Base-by-base conservation (phyloP, 208 protist species). In the Wallacemonas collosoma region DNA sequence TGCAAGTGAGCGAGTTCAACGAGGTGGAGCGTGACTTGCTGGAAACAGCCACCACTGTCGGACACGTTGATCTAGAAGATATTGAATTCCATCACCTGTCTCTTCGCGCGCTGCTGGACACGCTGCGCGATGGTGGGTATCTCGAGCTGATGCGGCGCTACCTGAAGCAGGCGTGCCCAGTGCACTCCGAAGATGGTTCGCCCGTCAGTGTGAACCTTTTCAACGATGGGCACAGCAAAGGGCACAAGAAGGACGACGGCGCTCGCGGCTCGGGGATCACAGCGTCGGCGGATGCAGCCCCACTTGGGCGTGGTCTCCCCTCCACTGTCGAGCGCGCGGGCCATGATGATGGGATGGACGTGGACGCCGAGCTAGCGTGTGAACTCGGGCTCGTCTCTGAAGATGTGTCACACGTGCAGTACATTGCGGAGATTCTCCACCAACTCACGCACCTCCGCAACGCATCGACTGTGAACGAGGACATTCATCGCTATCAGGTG, bases 391-490 rank as follows among this genome's bases (percentile, higher is more conserved):
- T 87, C n/a, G 43, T 89, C 1, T 72, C 83, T 44, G 79, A 82
- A 36, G 62, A 77, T 43, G 71, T 90, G 14, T 65, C 79, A 63
- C 70, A 82, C 56, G 58, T 96, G 50, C 67, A 63, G 44, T 58
- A 74, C n/a, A 71, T 90, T 7, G 77, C 93, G 44, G 62, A 71
- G 39, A 75, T 78, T 12, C 78, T 97, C 5, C 26, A 58, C 38
- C 62, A 44, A 1, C 82, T 97, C 48, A 80, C 94, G 41, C 73
- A 83, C 50, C 60, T 83, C 17, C 86, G 90, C 66, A 92, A 94
- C 71, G 65, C 66, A n/a, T 90, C 87, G 12, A 94, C 93, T 4
- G 93, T 97, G 15, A 94, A 93, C 67, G 93, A 97, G 61, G 93
- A 97, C 72, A 80, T 95, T 2, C 87, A 91, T 66, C 91, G 90